phyloP scores from a whole-genome alignment of 1,284 basidiomycete genomes.

The Porogramme epimiltina region DNA sequence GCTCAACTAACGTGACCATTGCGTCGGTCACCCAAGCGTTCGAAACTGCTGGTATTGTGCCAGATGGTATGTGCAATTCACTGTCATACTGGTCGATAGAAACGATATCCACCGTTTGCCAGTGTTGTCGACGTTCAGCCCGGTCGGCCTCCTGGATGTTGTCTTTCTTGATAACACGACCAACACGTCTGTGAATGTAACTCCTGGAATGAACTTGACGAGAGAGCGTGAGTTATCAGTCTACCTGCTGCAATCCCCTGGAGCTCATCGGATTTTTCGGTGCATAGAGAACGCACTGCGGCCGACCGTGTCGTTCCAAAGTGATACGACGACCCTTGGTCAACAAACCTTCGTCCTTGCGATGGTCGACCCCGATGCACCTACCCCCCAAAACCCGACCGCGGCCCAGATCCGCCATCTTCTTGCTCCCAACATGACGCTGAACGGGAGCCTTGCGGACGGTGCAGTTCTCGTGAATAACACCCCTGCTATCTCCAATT shows the following conservation, averaged over 20 bases:
- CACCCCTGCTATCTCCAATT: conserved; percentile 44
- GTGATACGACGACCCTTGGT: conserved; percentile 27
- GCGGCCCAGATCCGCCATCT: conserved; percentile 47
- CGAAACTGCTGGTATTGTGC: conserved; percentile 42
- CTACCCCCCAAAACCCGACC: conserved; percentile 44
- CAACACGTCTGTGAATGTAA: conserved; percentile 32
- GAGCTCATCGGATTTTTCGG: no score
- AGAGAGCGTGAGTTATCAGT: conserved; percentile 35
- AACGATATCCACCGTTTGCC: no score
- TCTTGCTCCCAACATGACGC: conserved; percentile 43
- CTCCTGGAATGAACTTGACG: conserved; percentile 41
- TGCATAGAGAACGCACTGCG: conserved; percentile 39
- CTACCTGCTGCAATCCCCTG: no score
- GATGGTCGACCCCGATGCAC: conserved; percentile 52
- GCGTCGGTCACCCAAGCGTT: conserved; percentile 38
- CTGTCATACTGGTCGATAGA: no score
- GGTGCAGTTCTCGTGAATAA: conserved; percentile 35
- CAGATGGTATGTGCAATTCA: conserved; percentile 28
- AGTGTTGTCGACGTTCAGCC: conserved; percentile 42
- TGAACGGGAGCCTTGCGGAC: conserved; percentile 23
- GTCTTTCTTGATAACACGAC: conserved; percentile 39
- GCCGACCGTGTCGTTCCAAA: conserved; percentile 39
- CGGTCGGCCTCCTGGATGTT: conserved; percentile 37
- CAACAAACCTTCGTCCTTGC: conserved; percentile 43
- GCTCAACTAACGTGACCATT: conserved; percentile 12